These are phyloP conservation scores for Fusarium brachygibbosum DNA, from an alignment of 2,329 filamentous ascomycete genomes.

Conservation along the genomic window DNA sequence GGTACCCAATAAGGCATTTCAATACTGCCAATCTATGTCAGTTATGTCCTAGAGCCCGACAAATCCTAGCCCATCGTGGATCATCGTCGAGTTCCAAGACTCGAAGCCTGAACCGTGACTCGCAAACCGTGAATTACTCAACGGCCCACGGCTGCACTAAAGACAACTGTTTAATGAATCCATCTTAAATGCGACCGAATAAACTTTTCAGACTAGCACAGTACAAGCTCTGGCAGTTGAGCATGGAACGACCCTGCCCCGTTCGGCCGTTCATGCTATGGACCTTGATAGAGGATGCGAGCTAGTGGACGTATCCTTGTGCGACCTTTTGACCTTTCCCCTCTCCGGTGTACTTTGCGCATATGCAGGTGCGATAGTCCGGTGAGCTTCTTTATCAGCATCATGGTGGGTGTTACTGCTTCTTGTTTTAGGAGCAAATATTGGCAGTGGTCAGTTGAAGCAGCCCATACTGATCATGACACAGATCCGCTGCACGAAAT, in stretches of 20 bases:
- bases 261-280: constrained; percentile 8
- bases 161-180: constrained; percentile 46
- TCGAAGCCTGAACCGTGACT: constrained; percentile 43
- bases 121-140: constrained; percentile 39
- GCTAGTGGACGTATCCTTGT: constrained; percentile 40
- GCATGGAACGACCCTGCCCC: constrained; percentile 43
- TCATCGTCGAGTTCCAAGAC: constrained; percentile 20
- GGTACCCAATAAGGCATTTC: constrained; percentile 28
- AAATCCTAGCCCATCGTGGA: constrained; percentile 30
- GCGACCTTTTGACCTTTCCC: constrained; percentile 40
- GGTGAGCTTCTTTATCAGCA: constrained; percentile 38
- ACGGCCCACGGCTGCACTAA: constrained; percentile 43
- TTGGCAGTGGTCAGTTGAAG: constrained; percentile 8
- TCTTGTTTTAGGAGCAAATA: constrained; percentile 34
- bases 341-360: constrained; percentile 42
- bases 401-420: constrained; percentile 38
- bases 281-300: constrained; percentile 41
- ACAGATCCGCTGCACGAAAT: constrained; percentile 35
- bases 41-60: constrained; percentile 32
- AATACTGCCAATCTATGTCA: constrained; percentile 26
- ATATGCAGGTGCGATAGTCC: constrained; percentile 44
- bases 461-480: constrained; percentile 27
- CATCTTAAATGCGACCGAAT: constrained; percentile 47
- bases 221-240: constrained; percentile 36
- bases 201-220: constrained; percentile 40